Conservation (phyloP, 306 rosid species). For the Rosa lucieae region DNA sequence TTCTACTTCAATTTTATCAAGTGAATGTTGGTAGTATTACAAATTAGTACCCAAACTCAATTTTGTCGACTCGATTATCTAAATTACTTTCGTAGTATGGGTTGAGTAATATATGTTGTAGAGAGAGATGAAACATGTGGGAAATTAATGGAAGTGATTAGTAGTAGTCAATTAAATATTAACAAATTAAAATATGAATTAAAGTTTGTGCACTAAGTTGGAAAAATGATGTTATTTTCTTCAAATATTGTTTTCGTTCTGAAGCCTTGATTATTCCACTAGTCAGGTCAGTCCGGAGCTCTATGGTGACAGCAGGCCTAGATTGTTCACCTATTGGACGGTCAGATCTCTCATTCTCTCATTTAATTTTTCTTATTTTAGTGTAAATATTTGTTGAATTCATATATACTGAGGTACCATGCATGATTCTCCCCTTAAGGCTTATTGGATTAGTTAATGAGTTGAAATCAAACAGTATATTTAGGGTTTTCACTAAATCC, state of each 20-base stretch:
- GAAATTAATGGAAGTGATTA: not conserved
- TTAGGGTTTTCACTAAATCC: not conserved
- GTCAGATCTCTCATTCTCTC: constrained; percentile 38
- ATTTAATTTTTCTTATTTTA: not conserved
- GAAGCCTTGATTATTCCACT: constrained; percentile 80
- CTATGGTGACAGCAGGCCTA: constrained; percentile 94
- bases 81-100: not conserved
- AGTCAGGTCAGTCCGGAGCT: constrained; percentile 99
- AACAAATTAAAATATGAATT: not conserved
- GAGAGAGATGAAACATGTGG: not conserved
- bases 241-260: constrained; percentile 17
- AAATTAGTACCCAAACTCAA: not conserved
- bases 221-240: not conserved
- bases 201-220: not conserved
- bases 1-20: too few relatives aligned
- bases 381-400: not conserved
- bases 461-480: not conserved
- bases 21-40: not conserved
- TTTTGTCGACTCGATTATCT: not conserved
- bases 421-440: not conserved
- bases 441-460: too few relatives aligned
- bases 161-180: not conserved
- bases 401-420: not conserved
- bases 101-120: not conserved
- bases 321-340: constrained; percentile 99